Evolutionary conservation across 164 flowering plant genomes (phyloP).

Genomic region (Stephania cephalantha): DNA sequence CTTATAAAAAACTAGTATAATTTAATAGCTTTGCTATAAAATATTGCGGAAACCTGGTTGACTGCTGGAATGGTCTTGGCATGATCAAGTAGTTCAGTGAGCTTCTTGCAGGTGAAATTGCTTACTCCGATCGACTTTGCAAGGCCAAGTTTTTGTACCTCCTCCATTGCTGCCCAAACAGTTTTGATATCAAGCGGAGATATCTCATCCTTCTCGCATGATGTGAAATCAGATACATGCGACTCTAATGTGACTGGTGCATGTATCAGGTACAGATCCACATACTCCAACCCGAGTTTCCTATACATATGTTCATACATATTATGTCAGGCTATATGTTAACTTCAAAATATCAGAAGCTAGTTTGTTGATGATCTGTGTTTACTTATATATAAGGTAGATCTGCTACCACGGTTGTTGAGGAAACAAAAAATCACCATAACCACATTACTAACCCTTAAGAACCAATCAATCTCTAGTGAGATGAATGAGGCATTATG

Average conservation of each 20-base stretch:
- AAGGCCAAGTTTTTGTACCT: not conserved
- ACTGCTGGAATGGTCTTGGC: conserved; percentile 3
- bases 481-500: too few relatives aligned
- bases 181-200: not conserved
- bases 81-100: not conserved
- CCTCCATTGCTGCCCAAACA: conserved; percentile 9
- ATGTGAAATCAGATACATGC: not conserved
- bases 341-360: too few relatives aligned
- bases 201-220: not conserved
- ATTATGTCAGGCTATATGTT: too few relatives aligned
- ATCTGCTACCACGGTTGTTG: too few relatives aligned
- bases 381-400: too few relatives aligned
- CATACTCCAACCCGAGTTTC: not conserved
- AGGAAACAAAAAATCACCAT: too few relatives aligned
- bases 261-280: not conserved
- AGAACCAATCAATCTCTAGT: too few relatives aligned
- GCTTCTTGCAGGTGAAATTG: conserved; percentile 7
- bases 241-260: not conserved
- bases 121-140: conserved; percentile 8
- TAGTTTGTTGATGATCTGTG: too few relatives aligned
- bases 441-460: too few relatives aligned
- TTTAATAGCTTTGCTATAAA: too few relatives aligned
- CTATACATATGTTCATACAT: not conserved
- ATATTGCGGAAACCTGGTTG: not conserved
- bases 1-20: too few relatives aligned